Base-by-base conservation (phyloP, 345 rosid genomes). In the Melaleuca alternifolia region DNA sequence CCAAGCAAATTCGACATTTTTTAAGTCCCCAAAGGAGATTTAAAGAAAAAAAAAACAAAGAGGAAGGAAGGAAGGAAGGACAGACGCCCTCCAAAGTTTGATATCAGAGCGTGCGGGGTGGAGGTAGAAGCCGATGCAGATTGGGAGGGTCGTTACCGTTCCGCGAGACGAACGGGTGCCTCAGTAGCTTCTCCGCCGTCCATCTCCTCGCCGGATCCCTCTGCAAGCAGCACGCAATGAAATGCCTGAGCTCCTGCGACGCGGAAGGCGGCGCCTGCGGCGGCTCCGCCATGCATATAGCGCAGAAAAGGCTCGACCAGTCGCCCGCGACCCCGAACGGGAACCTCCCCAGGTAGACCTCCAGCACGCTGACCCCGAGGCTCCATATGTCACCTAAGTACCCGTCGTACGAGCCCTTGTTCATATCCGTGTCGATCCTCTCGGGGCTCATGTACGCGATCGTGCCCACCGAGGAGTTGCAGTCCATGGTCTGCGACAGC, bases 401-500 rank as follows among this genome's bases (percentile, higher is more conserved):
- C 1, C 93, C 98, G 50, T 95, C 92, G 51, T 96, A 96, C 21
- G 44, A 88, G 3, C 99, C 98, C 1, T 94, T 94, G 86, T 97
- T 97, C 92, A 96, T 86, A 87, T 96, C 99, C 1, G 99, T 94
- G 87, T 97, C 95, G 83, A 97, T 97, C 92, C 99, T 87, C 89
- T 97, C 99, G 5, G 99, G 99, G 56, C 98, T 95, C 99, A 96
- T 97, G 84, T 97, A 97, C 0, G 99, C 99, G 13, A 96, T 95
- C 46, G 99, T 96, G 20, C 99, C 98, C 0, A 96, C 99, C 0
- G 99, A 92, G 7, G 99, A 95, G 59, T 96, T 94, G 79, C 98
- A 94, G 89, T 95, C 99, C 97, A 95, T 95, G 6, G 98, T 96
- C 89, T 95, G 98, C 0, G 94, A 91, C 37, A 96, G 88, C 85